Conservation (phyloP, 768 basidiomycete species). For the Rhodosporidiobolus odoratus region DNA sequence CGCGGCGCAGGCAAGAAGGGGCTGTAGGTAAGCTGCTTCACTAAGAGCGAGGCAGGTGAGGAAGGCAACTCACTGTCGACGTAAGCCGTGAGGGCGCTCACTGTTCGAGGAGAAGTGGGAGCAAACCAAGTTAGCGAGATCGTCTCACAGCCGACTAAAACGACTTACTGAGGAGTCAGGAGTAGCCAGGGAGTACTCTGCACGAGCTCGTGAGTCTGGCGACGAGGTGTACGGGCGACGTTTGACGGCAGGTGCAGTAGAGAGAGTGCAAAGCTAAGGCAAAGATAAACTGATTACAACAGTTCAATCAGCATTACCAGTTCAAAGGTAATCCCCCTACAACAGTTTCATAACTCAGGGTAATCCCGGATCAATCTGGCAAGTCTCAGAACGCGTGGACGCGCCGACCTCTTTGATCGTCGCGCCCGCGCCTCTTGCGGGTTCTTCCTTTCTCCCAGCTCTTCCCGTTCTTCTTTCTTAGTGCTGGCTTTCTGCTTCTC, state of each 20-base stretch:
- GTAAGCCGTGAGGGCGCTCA: slow-evolving; percentile 88
- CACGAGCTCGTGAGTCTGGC: background rate
- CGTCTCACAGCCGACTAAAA: background rate
- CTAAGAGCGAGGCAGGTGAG: background rate
- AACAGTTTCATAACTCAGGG: too few species aligned
- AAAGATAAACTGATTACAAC: too few species aligned
- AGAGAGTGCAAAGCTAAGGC: too few species aligned
- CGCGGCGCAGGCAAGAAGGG: background rate
- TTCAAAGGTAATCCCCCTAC: too few species aligned
- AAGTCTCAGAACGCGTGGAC: too few species aligned
- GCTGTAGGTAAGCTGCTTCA: background rate
- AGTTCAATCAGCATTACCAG: too few species aligned
- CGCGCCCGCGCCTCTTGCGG: background rate
- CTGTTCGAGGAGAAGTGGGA: slow-evolving; percentile 43
- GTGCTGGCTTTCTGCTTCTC: background rate
- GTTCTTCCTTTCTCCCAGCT: background rate
- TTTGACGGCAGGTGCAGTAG: too few species aligned
- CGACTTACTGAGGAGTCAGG: background rate
- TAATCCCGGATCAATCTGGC: too few species aligned
- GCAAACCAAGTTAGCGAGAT: background rate
- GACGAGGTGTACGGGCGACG: too few species aligned
- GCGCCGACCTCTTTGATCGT: too few species aligned
- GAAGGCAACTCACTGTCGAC: slow-evolving; percentile 63
- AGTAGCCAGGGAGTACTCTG: background rate
- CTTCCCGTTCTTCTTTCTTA: background rate